Evolutionary conservation across 345 rosid species (phyloP).

Genomic region (Excoecaria cochinchinensis): DNA sequence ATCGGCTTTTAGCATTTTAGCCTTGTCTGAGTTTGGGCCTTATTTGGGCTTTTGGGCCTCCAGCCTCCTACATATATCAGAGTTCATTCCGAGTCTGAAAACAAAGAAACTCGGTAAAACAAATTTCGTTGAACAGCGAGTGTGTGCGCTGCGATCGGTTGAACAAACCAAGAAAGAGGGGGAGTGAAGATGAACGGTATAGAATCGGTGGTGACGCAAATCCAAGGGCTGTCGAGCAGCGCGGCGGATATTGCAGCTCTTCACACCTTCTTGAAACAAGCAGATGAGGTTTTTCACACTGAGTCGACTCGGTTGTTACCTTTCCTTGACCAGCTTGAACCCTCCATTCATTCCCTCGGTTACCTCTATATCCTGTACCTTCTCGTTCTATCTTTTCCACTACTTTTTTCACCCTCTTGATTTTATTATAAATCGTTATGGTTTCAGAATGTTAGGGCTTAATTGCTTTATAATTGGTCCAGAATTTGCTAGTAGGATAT

Average conservation of each 20-base stretch:
- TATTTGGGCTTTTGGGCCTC: not conserved
- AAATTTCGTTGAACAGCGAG: not conserved
- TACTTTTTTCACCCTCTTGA: not conserved
- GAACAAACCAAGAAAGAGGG: not conserved
- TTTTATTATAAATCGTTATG: not conserved
- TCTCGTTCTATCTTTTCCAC: not conserved
- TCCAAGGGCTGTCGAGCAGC: conserved; percentile 34
- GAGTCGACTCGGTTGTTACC: conserved; percentile 23
- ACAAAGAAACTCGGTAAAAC: not conserved
- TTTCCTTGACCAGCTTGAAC: conserved; percentile 36
- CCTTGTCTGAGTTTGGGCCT: not conserved
- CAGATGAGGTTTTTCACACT: conserved; percentile 19
- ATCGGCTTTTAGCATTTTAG: not conserved
- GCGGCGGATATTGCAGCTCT: conserved; percentile 16
- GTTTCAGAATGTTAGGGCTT: conserved; percentile 7
- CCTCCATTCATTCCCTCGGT: conserved; percentile 34
- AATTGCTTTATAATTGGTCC: not conserved
- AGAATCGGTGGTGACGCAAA: conserved; percentile 30
- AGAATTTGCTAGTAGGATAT: not conserved
- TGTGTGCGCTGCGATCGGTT: not conserved
- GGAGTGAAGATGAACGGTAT: conserved; percentile 9
- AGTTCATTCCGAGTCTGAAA: not conserved
- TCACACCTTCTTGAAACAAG: conserved; percentile 24
- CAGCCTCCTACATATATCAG: not conserved
- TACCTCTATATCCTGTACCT: conserved; percentile 29